Base-by-base conservation (phyloP, 352 stramenopile genomes). In the Phytophthora hibernalis region DNA sequence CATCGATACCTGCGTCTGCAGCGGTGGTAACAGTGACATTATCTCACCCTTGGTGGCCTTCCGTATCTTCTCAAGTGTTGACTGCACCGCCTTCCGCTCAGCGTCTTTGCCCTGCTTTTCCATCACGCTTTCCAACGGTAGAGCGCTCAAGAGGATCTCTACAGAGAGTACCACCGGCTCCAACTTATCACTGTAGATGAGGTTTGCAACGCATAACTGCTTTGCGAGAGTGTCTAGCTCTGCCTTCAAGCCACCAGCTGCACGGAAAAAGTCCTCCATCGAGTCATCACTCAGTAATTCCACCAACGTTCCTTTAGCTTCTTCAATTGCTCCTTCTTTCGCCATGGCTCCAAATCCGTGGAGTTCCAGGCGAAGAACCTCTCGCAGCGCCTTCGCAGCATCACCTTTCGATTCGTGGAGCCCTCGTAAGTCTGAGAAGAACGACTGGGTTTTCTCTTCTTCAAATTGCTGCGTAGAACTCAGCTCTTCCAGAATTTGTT, bases 221-320 rank as follows among this genome's bases (percentile, higher is more conserved):
- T 92, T 85, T 5, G 79, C 70, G n/a, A 96, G 64, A 9, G 45
- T 61, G 12, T 91, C 75, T 10, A 98, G 66, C 35, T 96, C 90
- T 2, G 53, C 52, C n/a, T 89, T 91, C 18, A 97, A 77, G 1
- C 85, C 91, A 1, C 89, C 91, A 16, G 83, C 79, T 28, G 77
- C 77, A 50, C 89, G 80, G 47, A 96, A 97, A 50, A 97, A 95
- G 11, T 95, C 89, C 49, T 95, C 87, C 26, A 96, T 72, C 2
- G 74, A 70, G 1, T 76, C 60, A 37, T 90, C 81, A 24, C 55
- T 55, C 5, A 94, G 58, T 20, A 87, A 40, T 10, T 43, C 20
- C 15, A 52, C 57, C n/a, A 93, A 62, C 22, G 53, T 70, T 9
- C 44, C 40, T 10, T 74, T 81, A 12, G 71, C 68, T 7, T 57